A percentile compares a stretch with the other conserved stretches of the same genome.
phyloP scores from a whole-genome alignment of 805 yeast genomes.

The Ogataea pilisensis region DNA sequence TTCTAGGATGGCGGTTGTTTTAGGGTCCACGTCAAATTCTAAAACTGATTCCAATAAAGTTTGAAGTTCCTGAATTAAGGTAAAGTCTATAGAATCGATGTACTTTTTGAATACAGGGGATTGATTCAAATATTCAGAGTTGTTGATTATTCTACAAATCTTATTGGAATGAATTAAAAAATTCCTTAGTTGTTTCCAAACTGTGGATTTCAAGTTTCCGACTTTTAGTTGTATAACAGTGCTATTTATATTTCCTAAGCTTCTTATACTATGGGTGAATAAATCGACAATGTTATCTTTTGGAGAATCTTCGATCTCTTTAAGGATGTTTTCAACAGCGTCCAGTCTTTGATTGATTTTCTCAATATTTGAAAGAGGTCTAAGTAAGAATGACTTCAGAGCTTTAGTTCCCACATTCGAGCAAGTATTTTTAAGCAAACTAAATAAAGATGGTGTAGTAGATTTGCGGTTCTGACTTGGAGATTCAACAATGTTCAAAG shows the following conservation, averaged over 20 bases:
- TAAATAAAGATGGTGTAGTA: constrained; percentile 14
- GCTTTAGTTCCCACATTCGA: constrained; percentile 29
- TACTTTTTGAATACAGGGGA: constrained; percentile 15
- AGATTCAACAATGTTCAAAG: constrained; percentile 19
- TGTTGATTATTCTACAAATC: constrained; percentile 11
- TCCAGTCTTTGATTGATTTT: constrained; percentile 29
- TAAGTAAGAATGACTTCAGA: constrained; percentile 31
- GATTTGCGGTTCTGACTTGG: constrained; percentile 1
- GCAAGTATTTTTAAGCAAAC: constrained; percentile 23
- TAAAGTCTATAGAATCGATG: constrained; percentile 8
- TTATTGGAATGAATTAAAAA: constrained; percentile 21
- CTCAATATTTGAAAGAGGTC: constrained; percentile 30
- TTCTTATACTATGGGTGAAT: constrained; percentile 15
- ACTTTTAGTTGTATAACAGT: constrained; percentile 17
- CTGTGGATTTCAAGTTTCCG: constrained; percentile 24
- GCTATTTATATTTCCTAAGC: constrained; percentile 28
- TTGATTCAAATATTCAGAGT: not conserved
- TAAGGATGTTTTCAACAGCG: constrained; percentile 24
- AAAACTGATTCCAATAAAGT: constrained; percentile 25
- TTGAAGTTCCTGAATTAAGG: constrained; percentile 10
- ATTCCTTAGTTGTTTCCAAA: constrained; percentile 29
- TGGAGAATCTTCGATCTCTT: constrained; percentile 4
- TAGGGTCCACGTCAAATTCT: constrained; percentile 33
- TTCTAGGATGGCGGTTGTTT: constrained; percentile 26
- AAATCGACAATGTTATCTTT: constrained; percentile 19